Evolutionary conservation across 345 rosid genomes (phyloP), one percentile per base, ranked within the genome.

Genomic region (Aurinia saxatilis): DNA sequence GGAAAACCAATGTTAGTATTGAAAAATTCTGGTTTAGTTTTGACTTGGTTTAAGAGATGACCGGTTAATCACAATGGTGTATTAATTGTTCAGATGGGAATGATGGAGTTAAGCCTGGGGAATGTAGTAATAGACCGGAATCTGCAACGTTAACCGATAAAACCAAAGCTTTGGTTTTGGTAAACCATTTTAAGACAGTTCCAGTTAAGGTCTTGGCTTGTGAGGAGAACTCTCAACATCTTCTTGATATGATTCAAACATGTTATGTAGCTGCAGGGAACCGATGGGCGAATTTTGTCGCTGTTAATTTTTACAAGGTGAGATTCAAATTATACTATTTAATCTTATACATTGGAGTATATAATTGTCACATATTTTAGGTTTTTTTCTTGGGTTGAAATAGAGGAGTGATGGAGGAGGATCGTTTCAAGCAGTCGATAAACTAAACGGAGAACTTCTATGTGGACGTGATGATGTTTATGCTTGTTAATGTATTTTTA

Each of bases 391-490:
- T 54, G 10, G 47, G 3, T 52, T 27, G 50, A 9, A 45, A 61
- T 56, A 82, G 83, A 81, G 83, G 47, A 78, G 89, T 38, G 35
- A 52, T 13, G 85, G 88, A 60, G 89, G 86, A 56, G 85, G 86
- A 66, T 76, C 78, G 62, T 85, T 85, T 67, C 66, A 70, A 71
- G 89, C 85, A 9, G 40, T 83, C 3, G 88, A 85, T 55, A 73
- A 42, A 31, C 59, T 85, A 62, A 85, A 85, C 11, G 92, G 89
- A 10, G 61, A 71, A 70, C 73, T 76, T 33, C 53, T 76, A 12
- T 84, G 90, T 30, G 81, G 78, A 16, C 71, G 80, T 61, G 57
- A 59, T 35, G 82, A 83, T 66, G 77, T 81, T 4, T 76, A 66
- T 68, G 79, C 41, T 16, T 81, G 86, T 45, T 50, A 57, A 62